Evolutionary conservation across 108 stramenopile genomes (phyloP).

Genomic region (Aurantiochytrium sp.): DNA sequence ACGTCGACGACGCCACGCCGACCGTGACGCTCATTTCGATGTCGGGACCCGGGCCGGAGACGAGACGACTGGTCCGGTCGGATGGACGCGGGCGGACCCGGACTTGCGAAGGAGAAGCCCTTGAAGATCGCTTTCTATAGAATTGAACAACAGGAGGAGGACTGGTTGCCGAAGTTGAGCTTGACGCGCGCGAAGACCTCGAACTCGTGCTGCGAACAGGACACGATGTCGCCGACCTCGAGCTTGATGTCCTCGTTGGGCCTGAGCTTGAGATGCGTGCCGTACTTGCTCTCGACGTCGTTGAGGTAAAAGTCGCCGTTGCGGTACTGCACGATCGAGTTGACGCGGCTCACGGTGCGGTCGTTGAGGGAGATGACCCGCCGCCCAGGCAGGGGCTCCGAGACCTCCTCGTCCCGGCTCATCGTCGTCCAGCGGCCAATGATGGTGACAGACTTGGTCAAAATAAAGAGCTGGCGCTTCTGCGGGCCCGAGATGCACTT

Average conservation of each 20-base stretch:
- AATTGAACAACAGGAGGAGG: not conserved
- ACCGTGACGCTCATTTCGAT: no score
- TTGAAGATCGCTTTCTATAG: no score
- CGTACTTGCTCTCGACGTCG: not conserved
- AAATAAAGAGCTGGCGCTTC: conserved; percentile 2
- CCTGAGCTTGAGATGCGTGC: conserved; percentile 23
- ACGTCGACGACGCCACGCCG: no score
- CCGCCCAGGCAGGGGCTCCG: not conserved
- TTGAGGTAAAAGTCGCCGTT: conserved; percentile 11
- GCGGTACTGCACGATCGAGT: not conserved
- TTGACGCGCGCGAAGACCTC: not conserved
- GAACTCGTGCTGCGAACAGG: conserved; percentile 14
- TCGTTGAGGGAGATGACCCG: conserved; percentile 11
- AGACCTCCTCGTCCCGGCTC: not conserved
- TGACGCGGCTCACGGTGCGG: conserved; percentile 14
- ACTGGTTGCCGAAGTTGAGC: not conserved
- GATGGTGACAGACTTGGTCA: not conserved
- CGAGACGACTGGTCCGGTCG: no score
- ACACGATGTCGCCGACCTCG: not conserved
- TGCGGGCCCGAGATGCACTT: not conserved
- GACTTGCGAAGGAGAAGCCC: no score
- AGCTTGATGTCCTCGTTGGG: not conserved
- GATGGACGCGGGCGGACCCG: no score
- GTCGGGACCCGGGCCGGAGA: no score
- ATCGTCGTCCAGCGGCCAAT: not conserved